phyloP scores from a whole-genome alignment of 768 basidiomycete genomes.

The Kwoniella sp. region DNA sequence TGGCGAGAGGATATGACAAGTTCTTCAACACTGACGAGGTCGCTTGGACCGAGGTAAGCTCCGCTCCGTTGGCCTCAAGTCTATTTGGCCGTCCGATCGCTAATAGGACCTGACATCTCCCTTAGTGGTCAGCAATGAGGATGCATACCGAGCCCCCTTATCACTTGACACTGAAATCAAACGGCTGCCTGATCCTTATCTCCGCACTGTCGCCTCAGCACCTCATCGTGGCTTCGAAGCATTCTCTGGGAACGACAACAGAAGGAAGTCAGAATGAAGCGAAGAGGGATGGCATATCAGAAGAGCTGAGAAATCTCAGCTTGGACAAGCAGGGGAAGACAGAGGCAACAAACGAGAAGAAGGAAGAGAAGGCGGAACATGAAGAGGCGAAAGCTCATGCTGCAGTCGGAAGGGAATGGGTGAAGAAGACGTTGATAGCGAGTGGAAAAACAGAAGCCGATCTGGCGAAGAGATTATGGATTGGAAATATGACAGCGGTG shows the following conservation, averaged over 20 bases:
- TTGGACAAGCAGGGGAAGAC: conserved; percentile 14
- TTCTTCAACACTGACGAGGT: conserved; percentile 98
- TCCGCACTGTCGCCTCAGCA: conserved; percentile 74
- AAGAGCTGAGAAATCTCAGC: conserved; percentile 3
- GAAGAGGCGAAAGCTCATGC: conserved; percentile 66
- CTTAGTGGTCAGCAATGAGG: conserved; percentile 75
- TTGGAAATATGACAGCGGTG: conserved; percentile 82
- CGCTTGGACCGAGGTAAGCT: conserved; percentile 84
- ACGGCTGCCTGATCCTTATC: conserved; percentile 96
- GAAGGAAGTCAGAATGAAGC: conserved; percentile 19
- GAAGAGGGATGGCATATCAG: conserved; percentile 5
- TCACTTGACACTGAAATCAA: conserved; percentile 85
- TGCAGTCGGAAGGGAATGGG: conserved; percentile 79
- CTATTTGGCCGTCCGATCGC: not conserved
- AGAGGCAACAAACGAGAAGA: conserved; percentile 16
- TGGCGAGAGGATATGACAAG: conserved; percentile 94
- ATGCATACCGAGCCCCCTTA: conserved; percentile 75
- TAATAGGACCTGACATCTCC: not conserved
- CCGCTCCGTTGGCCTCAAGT: not conserved
- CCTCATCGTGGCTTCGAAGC: conserved; percentile 87
- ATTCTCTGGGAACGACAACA: conserved; percentile 69
- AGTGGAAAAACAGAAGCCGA: conserved; percentile 72
- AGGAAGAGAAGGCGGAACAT: conserved; percentile 9
- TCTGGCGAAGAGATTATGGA: conserved; percentile 74
- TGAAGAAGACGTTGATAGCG: conserved; percentile 67